Base-by-base conservation (phyloP, 441 rosid species). In the Croton laevigatus region DNA sequence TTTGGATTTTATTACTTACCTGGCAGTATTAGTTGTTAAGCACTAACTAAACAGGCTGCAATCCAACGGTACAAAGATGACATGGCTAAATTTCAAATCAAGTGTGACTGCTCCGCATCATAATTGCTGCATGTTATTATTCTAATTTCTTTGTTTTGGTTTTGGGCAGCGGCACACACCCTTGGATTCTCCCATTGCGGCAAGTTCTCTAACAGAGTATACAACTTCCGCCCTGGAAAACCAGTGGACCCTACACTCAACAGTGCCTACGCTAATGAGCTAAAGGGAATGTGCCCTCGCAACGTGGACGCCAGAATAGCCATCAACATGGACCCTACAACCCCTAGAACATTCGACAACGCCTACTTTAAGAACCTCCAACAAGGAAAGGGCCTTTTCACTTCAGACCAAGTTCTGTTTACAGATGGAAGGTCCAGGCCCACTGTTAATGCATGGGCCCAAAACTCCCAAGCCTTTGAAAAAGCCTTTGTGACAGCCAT, bases 161-260 rank as follows among this genome's bases (percentile, higher is more conserved):
- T 12, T 59, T 40, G 10, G 34, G 74, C 87, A 93, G 98, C 88
- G 36, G 96, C 93, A 1, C 98, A 94, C 83, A 87, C 91, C 55
- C 38, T 94, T 54, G 98, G 98, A 75, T 88, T 91, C 75, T 81
- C 97, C 11, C 98, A 94, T 52, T 94, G 98, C 78, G n/a, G 55
- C 78, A 84, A 63, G 73, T 87, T 93, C 59, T 65, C 88, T 5
- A 76, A 85, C 72, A 72, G 96, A 51, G 84, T 93, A 32, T 89
- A 91, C 85, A 83, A 58, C 73, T 93, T 87, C 89, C 87, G 78
- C 82, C 66, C 52, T 69, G 68, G 62, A 58, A 75, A 34, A 19
- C 11, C 73, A 10, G 90, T 93, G 51, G 98, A 91, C 76, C 96
- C 97, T 0, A 80, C 93, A 8, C 78, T 93, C 5, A 82, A 87